Evolutionary conservation across 805 yeast genomes (phyloP), one percentile per base, ranked within the genome.

Genomic region (Wickerhamiella occidentalis): DNA sequence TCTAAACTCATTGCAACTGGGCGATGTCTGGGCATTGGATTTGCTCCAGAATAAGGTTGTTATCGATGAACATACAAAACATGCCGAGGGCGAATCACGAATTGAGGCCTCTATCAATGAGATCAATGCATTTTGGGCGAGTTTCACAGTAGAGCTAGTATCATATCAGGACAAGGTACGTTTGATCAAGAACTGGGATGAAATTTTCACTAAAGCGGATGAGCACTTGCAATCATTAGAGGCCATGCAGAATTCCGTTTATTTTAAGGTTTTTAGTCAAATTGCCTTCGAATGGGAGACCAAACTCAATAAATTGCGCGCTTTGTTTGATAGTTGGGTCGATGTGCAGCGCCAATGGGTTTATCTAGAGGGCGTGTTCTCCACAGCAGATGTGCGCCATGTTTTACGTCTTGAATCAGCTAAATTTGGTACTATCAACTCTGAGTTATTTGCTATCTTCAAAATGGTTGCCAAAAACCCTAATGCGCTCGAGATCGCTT

Each of bases 331-430:
- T 53, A 58, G 64, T 0, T 87, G 95, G 94, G 72, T 82, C 23
- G 95, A 85, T 29, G 83, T 79, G 1, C 97, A 90, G 62, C 68
- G 81, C n/a, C 85, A 81, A 57, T 88, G 95, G 94, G 76, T 85
- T 1, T 86, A 90, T 60, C 68, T 88, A 19, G 80, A 78, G 54
- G 95, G 95, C 1, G 77, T 86, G 0, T 82, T 90, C 58, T 66
- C 71, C 0, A 75, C 73, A 40, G 68, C 69, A 1, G 86, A 81
- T 35, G 73, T 87, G 17, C 69, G 71, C 51, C 68, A 65, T n/a
- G 62, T 85, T 1, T 66, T 88, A 9, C 92, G 94, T 0, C 58
- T 75, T 3, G 96, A 87, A 56, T 69, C 81, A 0, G 60, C 80
- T 0, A 67, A 94, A 40, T 88, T 85, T 60, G 71, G 70, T 19